Evolutionary conservation across 2,329 filamentous ascomycete genomes (phyloP), one percentile per base, ranked within the genome.

Genomic region (Venturia oleaginea): DNA sequence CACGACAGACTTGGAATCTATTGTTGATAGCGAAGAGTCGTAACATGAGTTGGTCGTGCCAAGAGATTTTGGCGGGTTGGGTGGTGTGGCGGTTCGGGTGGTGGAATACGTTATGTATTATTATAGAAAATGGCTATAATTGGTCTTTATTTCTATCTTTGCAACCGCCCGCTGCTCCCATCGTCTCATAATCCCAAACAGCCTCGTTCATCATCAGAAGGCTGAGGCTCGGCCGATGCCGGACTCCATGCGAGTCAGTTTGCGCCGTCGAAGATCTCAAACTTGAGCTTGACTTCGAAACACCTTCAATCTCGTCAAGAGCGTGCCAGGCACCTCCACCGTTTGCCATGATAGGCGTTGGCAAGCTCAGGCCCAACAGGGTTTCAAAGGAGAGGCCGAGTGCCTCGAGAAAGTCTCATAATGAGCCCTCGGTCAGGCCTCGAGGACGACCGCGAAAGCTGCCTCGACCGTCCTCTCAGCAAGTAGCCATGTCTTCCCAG

Each of bases 311-410:
- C 27, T 57, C 51, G 51, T n/a, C 51, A n/a, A 34, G 51, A 34
- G 51, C 15, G 30, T 22, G 17, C 27, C 51, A 22, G 51, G 30
- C 30, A 30, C 30, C 30, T 34, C 43, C 27, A 57, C 30, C 48
- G 51, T 34, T 27, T 30, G 51, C 51, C 51, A 57, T 57, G 51
- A 34, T 57, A n/a, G 51, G 51, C 51, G 34, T 57, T 57, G 51
- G 51, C 15, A 57, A 57, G 30, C 51, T 57, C 30, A 27, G 51
- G 5, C 51, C 51, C 11, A 57, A 57, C 30, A 34, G 24, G 51
- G 15, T 34, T 13, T 8, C 27, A 19, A 34, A 57, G 27, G 15
- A 34, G 15, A 32, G 30, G 51, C 30, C 51, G 15, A 34, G 4
- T 51, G 19, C 27, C 30, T 30, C 30, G 15, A 17, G 13, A 57